Evolutionary conservation across 208 protist genomes (phyloP).

Genomic region (Acanthamoeba culbertsoni): DNA sequence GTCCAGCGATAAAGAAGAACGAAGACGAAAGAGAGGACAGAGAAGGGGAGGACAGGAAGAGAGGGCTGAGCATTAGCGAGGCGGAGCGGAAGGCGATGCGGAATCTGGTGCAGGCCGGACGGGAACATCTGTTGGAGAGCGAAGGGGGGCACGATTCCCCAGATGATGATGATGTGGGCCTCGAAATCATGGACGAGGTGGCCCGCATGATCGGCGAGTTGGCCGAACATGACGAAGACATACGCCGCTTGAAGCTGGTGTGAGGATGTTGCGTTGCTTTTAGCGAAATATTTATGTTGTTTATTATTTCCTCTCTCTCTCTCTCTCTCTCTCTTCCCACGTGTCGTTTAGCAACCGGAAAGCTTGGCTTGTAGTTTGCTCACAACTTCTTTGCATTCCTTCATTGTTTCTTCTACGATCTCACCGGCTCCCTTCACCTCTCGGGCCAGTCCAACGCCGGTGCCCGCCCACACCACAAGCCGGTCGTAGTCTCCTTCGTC

Average conservation of each 20-base stretch:
- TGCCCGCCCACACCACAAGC: constrained; percentile 38
- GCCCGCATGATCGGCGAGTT: background rate
- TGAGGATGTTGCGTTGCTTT: background rate
- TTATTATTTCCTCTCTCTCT: no score
- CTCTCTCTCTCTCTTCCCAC: no score
- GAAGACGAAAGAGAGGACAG: background rate
- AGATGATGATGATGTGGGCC: background rate
- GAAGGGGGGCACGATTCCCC: background rate
- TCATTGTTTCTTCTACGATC: background rate
- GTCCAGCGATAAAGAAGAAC: background rate
- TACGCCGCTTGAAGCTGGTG: background rate
- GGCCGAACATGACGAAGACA: background rate
- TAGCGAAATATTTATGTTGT: no score
- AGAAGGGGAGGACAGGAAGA: background rate
- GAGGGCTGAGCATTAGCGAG: background rate
- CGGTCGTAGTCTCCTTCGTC: background rate
- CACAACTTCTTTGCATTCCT: background rate
- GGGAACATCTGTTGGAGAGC: background rate
- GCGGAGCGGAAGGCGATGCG: background rate
- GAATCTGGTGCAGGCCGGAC: background rate
- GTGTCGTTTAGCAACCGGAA: no score
- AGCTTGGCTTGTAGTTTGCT: background rate
- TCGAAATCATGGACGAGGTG: background rate
- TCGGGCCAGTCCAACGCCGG: background rate
- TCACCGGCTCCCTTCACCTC: background rate